A percentile compares a stretch with the other conserved stretches of the same genome.
phyloP scores from a whole-genome alignment of 2,329 filamentous ascomycete species.

The Pseudogymnoascus sp. region DNA sequence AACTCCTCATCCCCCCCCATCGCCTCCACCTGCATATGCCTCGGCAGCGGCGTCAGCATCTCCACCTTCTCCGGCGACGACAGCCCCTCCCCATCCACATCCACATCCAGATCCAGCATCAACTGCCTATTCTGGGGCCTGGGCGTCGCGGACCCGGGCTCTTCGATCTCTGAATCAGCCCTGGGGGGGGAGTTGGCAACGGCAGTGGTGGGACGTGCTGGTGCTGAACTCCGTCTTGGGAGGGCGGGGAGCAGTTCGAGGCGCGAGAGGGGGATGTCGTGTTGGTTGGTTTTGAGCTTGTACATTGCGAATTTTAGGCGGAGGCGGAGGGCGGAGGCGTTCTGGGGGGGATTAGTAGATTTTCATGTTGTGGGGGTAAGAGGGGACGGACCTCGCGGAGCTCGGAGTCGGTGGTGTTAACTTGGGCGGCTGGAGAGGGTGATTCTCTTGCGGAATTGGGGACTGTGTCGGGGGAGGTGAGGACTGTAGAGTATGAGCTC shows the following conservation, averaged over 20 bases:
- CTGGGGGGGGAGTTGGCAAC: not conserved
- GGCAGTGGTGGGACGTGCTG: not conserved
- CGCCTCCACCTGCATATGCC: slow-evolving; percentile 5
- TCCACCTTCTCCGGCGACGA: not conserved
- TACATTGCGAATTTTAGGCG: slow-evolving; percentile 66
- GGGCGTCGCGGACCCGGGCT: slow-evolving; percentile 2
- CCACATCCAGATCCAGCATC: not conserved
- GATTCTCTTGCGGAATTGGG: not conserved
- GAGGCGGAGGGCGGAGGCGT: slow-evolving; percentile 58
- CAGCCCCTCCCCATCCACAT: not conserved
- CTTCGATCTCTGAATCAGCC: not conserved
- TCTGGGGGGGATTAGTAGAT: slow-evolving; percentile 38
- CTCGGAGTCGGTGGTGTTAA: not conserved
- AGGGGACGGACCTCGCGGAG: not conserved
- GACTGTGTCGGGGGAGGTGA: not conserved
- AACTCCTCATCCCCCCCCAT: slow-evolving; percentile 29
- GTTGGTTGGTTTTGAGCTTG: slow-evolving; percentile 68
- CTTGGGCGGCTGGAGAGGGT: not conserved
- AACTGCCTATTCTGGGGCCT: not conserved
- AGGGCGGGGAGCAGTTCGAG: slow-evolving; percentile 38
- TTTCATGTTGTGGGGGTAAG: too few relatives aligned
- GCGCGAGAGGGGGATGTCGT: slow-evolving; percentile 54
- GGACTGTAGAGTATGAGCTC: not conserved
- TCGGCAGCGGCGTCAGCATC: not conserved
- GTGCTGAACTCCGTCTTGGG: slow-evolving; percentile 14